A percentile compares a stretch with the other conserved stretches of the same genome.
These are phyloP conservation scores for Beauveria asiatica DNA, from an alignment of 2,329 filamentous ascomycete species.

Conservation along the genomic window DNA sequence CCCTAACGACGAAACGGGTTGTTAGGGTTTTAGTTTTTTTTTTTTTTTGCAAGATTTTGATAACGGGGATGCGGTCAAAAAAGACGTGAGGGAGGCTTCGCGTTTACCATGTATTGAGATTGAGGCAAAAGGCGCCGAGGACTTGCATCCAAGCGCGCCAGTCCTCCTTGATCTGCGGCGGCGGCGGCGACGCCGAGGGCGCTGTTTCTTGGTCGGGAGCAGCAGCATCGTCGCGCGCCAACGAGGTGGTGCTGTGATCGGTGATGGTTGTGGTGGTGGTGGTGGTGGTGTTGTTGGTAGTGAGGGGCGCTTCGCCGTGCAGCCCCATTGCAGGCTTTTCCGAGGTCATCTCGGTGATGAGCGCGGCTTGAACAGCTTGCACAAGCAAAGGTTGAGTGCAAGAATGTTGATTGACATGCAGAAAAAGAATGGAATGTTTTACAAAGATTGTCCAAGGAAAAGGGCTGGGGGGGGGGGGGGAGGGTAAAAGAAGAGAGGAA, in stretches of 20 bases:
- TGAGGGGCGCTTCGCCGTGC: not conserved
- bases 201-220: not conserved
- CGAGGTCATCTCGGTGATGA: too few species aligned
- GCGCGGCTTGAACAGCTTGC: too few species aligned
- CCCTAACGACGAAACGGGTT: not conserved
- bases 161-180: conserved; percentile 34
- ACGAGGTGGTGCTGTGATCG: not conserved
- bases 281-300: too few species aligned
- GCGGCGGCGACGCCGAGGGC: not conserved
- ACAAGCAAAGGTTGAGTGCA: too few species aligned
- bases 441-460: too few species aligned
- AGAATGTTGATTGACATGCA: too few species aligned
- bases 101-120: conserved; percentile 41
- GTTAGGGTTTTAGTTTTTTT: not conserved
- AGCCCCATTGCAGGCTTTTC: not conserved
- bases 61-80: not conserved
- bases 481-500: too few species aligned
- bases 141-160: conserved; percentile 48
- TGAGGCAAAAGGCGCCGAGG: conserved; percentile 40
- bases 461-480: too few species aligned
- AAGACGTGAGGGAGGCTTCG: too few species aligned
- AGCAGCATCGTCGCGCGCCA: not conserved
- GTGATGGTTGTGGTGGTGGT: too few species aligned
- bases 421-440: too few species aligned
- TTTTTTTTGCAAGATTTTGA: not conserved